phyloP scores from a whole-genome alignment of 352 stramenopile species.

The Pythium rhizo-oryzae region DNA sequence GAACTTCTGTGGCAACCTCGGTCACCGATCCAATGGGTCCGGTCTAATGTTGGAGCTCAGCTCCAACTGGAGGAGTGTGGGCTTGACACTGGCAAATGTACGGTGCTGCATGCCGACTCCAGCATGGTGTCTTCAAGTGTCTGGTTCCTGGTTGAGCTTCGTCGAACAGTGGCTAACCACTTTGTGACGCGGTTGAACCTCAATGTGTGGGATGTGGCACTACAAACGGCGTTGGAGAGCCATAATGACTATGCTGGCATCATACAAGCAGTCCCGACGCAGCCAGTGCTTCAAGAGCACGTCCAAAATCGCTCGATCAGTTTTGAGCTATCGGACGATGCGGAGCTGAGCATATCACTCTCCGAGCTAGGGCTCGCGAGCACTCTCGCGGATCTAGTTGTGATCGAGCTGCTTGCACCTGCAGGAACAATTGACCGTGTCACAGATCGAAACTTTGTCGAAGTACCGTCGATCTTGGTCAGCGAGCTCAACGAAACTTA shows the following conservation, averaged over 20 bases:
- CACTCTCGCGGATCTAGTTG: slow-evolving; percentile 1
- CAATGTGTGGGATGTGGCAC: slow-evolving; percentile 6
- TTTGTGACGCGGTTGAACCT: slow-evolving; percentile 2
- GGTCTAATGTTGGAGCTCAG: background rate
- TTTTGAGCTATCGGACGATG: slow-evolving; percentile 18
- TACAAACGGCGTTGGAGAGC: background rate
- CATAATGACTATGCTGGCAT: background rate
- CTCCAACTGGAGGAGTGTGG: background rate
- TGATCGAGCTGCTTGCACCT: slow-evolving; percentile 1
- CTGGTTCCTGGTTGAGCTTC: slow-evolving; percentile 9
- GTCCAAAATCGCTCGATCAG: background rate
- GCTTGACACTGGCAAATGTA: background rate
- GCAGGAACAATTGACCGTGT: slow-evolving; percentile 4
- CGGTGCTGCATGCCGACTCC: background rate
- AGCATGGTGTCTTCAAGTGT: background rate
- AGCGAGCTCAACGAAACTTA: background rate
- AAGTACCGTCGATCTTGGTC: background rate
- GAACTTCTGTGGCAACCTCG: slow-evolving; percentile 5
- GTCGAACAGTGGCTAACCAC: slow-evolving; percentile 1
- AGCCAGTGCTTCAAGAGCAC: background rate
- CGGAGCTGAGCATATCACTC: slow-evolving; percentile 13
- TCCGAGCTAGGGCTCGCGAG: background rate
- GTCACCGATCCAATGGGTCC: slow-evolving; percentile 8
- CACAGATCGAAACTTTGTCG: background rate
- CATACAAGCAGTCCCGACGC: background rate